Conservation (phyloP, 2,329 filamentous ascomycete species). For the Ceratocystis alfenasii region DNA sequence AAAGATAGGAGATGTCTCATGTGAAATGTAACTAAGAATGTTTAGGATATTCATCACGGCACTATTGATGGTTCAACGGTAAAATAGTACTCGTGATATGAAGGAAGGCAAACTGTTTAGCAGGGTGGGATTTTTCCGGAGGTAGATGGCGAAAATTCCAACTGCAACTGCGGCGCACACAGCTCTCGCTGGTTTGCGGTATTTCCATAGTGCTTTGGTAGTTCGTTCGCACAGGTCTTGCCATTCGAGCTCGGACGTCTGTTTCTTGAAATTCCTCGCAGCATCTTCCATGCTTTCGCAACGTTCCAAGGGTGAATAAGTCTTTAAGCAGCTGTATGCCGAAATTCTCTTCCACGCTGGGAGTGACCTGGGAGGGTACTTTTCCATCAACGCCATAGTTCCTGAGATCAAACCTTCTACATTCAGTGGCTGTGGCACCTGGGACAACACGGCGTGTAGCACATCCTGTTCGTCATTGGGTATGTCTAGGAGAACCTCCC, state of each 20-base stretch:
- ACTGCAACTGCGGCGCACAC: conserved; percentile 54
- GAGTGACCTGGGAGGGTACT: conserved; percentile 60
- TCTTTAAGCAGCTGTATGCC: conserved; percentile 70
- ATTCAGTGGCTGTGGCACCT: conserved; percentile 69
- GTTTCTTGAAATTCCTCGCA: conserved; percentile 53
- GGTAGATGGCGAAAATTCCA: conserved; percentile 55
- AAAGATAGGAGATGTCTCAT: not conserved
- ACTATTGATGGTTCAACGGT: not conserved
- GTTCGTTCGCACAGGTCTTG: conserved; percentile 25
- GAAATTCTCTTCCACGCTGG: conserved; percentile 63
- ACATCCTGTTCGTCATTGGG: conserved; percentile 77
- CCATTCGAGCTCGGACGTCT: conserved; percentile 53
- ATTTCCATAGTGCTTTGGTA: conserved; percentile 28
- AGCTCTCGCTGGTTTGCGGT: conserved; percentile 52
- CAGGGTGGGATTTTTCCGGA: conserved; percentile 39
- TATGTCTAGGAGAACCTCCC: conserved; percentile 76
- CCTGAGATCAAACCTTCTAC: conserved; percentile 63
- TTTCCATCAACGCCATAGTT: conserved; percentile 50
- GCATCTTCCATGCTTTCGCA: conserved; percentile 50
- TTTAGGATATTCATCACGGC: not conserved
- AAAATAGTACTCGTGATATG: not conserved
- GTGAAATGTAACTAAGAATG: not conserved
- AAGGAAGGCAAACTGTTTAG: conserved; percentile 14
- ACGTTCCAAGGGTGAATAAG: conserved; percentile 47
- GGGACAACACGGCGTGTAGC: conserved; percentile 76